Percentiles rank a stretch among this genome's conserved stretches.
Evolutionary conservation across 306 rosid species (phyloP).

Genomic region (Rosa lucieae): DNA sequence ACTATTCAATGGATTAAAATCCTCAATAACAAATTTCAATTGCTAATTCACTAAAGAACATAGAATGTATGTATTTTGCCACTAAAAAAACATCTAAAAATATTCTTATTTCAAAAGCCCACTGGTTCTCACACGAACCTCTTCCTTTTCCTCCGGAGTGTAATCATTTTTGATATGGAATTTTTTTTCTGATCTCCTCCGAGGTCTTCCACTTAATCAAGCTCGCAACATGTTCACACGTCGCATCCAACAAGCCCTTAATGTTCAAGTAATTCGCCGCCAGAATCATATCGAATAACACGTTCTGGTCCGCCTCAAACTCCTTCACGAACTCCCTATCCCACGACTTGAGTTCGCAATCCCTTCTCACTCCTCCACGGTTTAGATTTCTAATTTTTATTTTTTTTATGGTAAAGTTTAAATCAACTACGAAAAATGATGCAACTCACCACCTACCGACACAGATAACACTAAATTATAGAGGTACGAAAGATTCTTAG

Average conservation of each 20-base stretch:
- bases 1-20: no score
- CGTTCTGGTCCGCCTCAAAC: slow-evolving; percentile 44
- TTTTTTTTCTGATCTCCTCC: slow-evolving; percentile 60
- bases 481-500: no score
- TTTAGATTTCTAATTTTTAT: no score
- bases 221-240: slow-evolving; percentile 66
- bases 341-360: slow-evolving; percentile 41
- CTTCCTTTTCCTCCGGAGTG: slow-evolving; percentile 71
- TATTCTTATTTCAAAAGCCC: slow-evolving; percentile 58
- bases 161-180: slow-evolving; percentile 73
- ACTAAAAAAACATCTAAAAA: slow-evolving; percentile 5
- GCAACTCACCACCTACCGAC: no score
- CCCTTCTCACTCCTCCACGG: no score
- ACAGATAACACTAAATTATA: no score
- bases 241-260: slow-evolving; percentile 66
- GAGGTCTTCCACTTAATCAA: slow-evolving; percentile 80
- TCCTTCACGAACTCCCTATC: slow-evolving; percentile 69
- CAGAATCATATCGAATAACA: slow-evolving; percentile 48
- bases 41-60: not conserved
- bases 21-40: no score
- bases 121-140: slow-evolving; percentile 77
- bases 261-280: slow-evolving; percentile 78
- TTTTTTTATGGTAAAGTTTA: no score
- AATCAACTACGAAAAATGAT: no score
- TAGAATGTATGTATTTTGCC: not conserved